Evolutionary conservation across 2,329 filamentous ascomycete genomes (phyloP), one percentile per base, ranked within the genome.

Genomic region (Aspergillus puulaauensis): DNA sequence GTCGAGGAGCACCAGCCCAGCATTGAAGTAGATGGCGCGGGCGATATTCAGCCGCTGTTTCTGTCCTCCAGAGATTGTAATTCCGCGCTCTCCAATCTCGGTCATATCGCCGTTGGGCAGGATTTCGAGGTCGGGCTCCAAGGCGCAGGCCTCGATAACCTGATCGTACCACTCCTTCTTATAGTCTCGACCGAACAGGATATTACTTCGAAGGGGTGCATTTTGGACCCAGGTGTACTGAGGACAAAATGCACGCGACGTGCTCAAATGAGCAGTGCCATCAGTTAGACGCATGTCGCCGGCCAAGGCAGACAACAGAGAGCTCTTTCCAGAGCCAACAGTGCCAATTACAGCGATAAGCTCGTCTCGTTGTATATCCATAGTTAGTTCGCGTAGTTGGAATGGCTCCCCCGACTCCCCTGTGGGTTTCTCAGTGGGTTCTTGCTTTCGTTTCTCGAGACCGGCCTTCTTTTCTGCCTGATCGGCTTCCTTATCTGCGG

Each of bases 161-260:
- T 89, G 77, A 45, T 88, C 83, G 69, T 96, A 96, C 93, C 93
- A 96, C 3, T 79, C 77, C 57, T 82, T 82, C 52, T 96, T 82
- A 76, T 89, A 84, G 0, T 86, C 83, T 53, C 91, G 93, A 11
- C 93, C 93, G 68, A 98, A 98, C 0, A 91, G 76, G 58, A 99
- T 96, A 68, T 99, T 99, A 35, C 96, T 86, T 61, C 86, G 87
- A 3, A 98, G 84, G 0, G 89, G 90, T 0, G 91, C 83, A 68
- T 98, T 98, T 70, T 98, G 93, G 49, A 99, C 96, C 95, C 95
- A 99, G 0, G 95, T 91, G 69, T 96, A 96, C 71, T 99, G 93
- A 0, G 93, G 93, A 64, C 95, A 98, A 68, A 96, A 97, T 0
- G 93, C 91, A 61, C 93, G 83, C 3, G 86, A 88, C 0, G 91